A percentile compares a stretch with the other conserved stretches of the same genome.
These are phyloP conservation scores for Wickerhamomyces xylosicus DNA, from an alignment of 805 yeast genomes.

Conservation along the genomic window DNA sequence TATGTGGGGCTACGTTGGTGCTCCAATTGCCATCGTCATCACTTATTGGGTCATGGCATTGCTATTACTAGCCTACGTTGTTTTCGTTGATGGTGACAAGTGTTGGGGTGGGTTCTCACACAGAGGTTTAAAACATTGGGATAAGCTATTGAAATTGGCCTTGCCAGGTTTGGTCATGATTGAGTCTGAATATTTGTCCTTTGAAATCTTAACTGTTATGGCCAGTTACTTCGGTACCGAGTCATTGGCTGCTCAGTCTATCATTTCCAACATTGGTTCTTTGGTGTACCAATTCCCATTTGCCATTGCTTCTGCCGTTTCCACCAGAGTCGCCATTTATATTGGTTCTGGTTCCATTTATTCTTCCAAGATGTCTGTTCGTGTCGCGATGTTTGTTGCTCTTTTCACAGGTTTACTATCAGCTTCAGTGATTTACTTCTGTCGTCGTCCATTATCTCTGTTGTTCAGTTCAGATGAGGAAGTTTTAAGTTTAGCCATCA, in stretches of 20 bases:
- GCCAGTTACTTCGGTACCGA: slow-evolving; percentile 42
- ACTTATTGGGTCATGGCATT: slow-evolving; percentile 59
- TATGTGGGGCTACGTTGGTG: slow-evolving; percentile 74
- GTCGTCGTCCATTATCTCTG: slow-evolving; percentile 36
- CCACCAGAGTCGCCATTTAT: slow-evolving; percentile 65
- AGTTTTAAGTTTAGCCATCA: slow-evolving; percentile 41
- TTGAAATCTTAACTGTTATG: slow-evolving; percentile 60
- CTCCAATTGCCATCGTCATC: slow-evolving; percentile 67
- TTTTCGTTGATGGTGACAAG: slow-evolving; percentile 48
- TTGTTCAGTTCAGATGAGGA: slow-evolving; percentile 54
- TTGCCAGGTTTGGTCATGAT: slow-evolving; percentile 67
- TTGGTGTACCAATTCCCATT: slow-evolving; percentile 64
- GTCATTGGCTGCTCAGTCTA: slow-evolving; percentile 41
- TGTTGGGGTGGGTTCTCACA: slow-evolving; percentile 60
- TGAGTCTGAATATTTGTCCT: slow-evolving; percentile 68
- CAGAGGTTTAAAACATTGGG: slow-evolving; percentile 46
- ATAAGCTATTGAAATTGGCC: slow-evolving; percentile 48
- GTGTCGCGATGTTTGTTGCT: slow-evolving; percentile 33
- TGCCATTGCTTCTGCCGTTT: slow-evolving; percentile 60
- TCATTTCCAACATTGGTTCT: slow-evolving; percentile 44
- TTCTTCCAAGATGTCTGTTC: slow-evolving; percentile 34
- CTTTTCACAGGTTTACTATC: slow-evolving; percentile 40
- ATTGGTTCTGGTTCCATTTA: slow-evolving; percentile 47
- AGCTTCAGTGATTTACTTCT: background rate
- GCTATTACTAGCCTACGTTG: slow-evolving; percentile 13